phyloP scores from a whole-genome alignment of 202 grass and related monocot species.

The Panicum virgatum region DNA sequence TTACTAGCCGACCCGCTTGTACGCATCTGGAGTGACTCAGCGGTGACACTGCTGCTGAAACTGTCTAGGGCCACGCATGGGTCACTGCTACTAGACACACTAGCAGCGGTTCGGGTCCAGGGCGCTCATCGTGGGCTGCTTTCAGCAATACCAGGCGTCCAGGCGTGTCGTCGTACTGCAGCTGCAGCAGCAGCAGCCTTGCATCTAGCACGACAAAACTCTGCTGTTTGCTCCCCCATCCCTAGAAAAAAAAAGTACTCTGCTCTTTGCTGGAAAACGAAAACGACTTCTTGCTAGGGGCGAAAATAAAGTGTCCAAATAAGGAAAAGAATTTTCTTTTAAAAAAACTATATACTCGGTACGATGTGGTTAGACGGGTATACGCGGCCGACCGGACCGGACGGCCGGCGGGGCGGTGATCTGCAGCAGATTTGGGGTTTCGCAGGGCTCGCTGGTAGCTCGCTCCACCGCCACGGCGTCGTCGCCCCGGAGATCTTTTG shows the following conservation, averaged over 20 bases:
- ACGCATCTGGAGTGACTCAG: constrained; percentile 28
- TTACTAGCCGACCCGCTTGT: constrained; percentile 1
- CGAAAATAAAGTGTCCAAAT: neutral
- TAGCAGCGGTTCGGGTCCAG: neutral
- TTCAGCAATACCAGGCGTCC: too few relatives aligned
- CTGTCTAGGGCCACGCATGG: neutral
- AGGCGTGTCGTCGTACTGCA: neutral
- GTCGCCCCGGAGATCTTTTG: neutral
- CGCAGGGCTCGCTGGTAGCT: neutral
- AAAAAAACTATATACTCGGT: neutral
- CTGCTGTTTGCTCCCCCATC: neutral
- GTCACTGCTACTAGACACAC: too few relatives aligned
- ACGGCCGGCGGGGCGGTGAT: constrained; percentile 17
- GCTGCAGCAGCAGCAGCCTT: too few relatives aligned
- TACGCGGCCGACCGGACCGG: neutral
- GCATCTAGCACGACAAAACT: neutral
- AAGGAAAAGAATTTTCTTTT: neutral
- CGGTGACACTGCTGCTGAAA: constrained; percentile 13
- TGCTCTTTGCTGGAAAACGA: neutral
- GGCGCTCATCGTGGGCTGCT: neutral
- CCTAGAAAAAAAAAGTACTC: too few relatives aligned
- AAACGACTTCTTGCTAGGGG: neutral
- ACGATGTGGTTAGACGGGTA: neutral
- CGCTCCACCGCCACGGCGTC: neutral
- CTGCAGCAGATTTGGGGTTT: neutral